Evolutionary conservation across 768 basidiomycete species (phyloP), one percentile per base, ranked within the genome.

Genomic region (Agrocybe praecox): DNA sequence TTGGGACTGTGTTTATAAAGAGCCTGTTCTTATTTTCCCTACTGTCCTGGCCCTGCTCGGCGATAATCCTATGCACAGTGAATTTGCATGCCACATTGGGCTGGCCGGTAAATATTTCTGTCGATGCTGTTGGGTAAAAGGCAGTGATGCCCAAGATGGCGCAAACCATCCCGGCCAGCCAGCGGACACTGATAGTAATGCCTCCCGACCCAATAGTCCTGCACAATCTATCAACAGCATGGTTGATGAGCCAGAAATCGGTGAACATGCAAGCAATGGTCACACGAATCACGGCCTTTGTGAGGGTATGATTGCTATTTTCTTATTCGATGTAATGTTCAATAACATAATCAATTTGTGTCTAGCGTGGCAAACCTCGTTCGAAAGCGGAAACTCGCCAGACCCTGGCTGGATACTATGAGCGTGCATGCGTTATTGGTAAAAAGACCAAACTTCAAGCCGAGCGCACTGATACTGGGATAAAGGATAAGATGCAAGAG

Each of bases 1-100:
- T 0, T 79, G 70, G 68, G 77, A 80, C 52, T 62, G 59, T 26
- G 44, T 46, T 2, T 12, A 21, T 0, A 55, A 69, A 1, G 74
- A 75, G 53, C 33, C 51, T 2, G 66, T 72, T 9, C 61, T 75
- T 7, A 17, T 77, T 0, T 56, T 76, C 19, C 68, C 68, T 0
- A 57, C 29, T 1, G 57, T 72, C 1, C 59, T 76, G 1, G 72
- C 71, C 0, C 23, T 77, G 18, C 65, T 72, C 0, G 76, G 77
- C 0, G 76, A 81, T 59, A 80, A 80, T 60, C 78, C 77, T 0
- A 80, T 79, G 79, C 74, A 74, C 32, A 73, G 77, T 45, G 75
- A 80, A 60, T 62, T 80, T 55, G 70, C 77, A 0, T 80, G 72
- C 46, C 81, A 82, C 48, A 71, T 79, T 54, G 79, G 76, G 0